Evolutionary conservation across 768 basidiomycete genomes (phyloP), one percentile per base, ranked within the genome.

Genomic region (Mycena kentingensis): DNA sequence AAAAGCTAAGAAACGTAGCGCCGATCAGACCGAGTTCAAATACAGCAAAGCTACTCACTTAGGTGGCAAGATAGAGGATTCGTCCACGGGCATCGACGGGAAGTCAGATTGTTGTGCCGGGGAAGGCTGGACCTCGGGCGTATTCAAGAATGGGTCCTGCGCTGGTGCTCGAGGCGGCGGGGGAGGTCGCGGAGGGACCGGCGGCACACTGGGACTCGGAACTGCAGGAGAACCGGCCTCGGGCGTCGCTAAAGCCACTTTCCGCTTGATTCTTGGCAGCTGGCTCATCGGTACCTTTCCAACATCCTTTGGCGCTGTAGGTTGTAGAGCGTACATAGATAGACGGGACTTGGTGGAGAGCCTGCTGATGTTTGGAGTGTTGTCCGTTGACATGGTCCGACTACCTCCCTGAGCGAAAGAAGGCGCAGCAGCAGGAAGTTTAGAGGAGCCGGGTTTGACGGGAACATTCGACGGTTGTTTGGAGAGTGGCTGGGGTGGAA

Each of bases 311-410:
- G 67, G 63, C 3, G 58, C 63, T 11, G 58, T 35, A 15, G 60
- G 62, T 2, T 57, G 54, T 3, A 54, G 50, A 24, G 67, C 64
- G 7, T 65, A 63, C 35, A 70, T 67, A 34, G 66, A 64, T 1
- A 73, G 43, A 3, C 72, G 72, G 21, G 73, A 67, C 44, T 73
- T 73, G n/a, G 72, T 73, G 21, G 70, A 62, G 27, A 73, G 61
- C 13, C 63, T 61, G 37, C 71, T 71, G 41, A 27, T 24, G 13
- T 42, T 42, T 5, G 41, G 41, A 24, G 22, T 42, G 41, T 25
- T 42, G 41, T 24, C 26, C 41, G 41, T 11, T 12, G 41, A 42
- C 15, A 64, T 69, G 29, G 61, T 46, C 29, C 35, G n/a, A n/a
- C n/a, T n/a, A n/a, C n/a, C n/a, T n/a, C n/a, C n/a, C n/a, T n/a